Evolutionary conservation across 1,284 basidiomycete genomes (phyloP), one percentile per base, ranked within the genome.

Genomic region (Exsudoporus floridanus): DNA sequence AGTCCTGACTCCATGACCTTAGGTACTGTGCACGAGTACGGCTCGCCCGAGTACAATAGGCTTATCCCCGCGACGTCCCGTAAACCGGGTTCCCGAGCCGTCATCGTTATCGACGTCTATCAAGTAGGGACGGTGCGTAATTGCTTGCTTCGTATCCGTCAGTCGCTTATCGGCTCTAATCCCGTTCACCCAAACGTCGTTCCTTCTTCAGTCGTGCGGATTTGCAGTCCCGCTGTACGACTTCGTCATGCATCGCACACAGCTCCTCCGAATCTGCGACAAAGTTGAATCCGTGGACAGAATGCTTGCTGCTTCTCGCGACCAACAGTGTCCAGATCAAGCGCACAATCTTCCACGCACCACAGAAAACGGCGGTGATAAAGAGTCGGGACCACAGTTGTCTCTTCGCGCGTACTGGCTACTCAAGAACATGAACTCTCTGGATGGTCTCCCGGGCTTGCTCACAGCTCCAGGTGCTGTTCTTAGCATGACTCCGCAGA

Each of bases 21-120:
- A 80, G 80, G 79, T 4, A 73, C 67, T 7, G 75, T 78, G 2
- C 72, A 79, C 50, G 81, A 83, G 60, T 79, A 77, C 49, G 82
- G 79, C 28, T 77, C 80, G 7, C 71, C 75, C 0, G 56, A 18
- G 42, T 47, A 47, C 28, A 47, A 47, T 16, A 47, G 43, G 9
- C 67, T 77, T 35, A 68, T 84, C 21, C 73, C 78, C 3, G 48
- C 69, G 1, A 65, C 70, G 10, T 67, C 71, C 49, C 74, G 81
- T 40, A 74, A 74, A 30, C 75, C 79, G 0, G 81, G 81, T 9
- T 80, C 81, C 28, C 74, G 82, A 13, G 68, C 79, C 1, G 77
- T 73, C 39, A 79, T 84, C 46, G 69, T 47, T 12, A 9, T 47
- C 10, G 75, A 82, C 51, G 68, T 84, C 13, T 72, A 80, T 56